Evolutionary conservation across 495 filamentous ascomycete species (phyloP).

Genomic region (Darksidea phi): DNA sequence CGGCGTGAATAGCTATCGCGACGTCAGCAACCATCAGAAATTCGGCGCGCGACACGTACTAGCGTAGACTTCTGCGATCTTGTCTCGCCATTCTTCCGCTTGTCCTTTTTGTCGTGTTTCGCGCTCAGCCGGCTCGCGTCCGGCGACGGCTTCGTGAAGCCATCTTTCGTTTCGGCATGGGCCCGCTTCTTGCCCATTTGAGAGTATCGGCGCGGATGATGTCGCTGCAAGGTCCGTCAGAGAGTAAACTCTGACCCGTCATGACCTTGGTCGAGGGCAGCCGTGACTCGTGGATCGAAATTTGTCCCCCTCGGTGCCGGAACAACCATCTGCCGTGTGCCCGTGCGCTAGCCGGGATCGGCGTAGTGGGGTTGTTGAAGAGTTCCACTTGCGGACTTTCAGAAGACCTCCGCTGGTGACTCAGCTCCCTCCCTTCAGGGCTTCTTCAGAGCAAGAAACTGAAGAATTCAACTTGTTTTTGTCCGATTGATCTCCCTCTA

Average conservation of each 20-base stretch:
- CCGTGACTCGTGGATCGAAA: constrained; percentile 3
- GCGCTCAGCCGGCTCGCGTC: constrained; percentile 23
- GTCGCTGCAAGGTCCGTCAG: constrained; percentile 28
- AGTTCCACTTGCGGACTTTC: not conserved
- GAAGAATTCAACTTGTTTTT: too few relatives aligned
- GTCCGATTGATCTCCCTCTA: too few relatives aligned
- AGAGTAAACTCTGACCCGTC: constrained; percentile 34
- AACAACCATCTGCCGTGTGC: constrained; percentile 3
- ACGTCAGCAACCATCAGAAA: constrained; percentile 10
- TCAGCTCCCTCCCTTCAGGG: too few relatives aligned
- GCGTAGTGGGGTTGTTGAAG: constrained; percentile 12
- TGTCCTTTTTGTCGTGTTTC: constrained; percentile 23
- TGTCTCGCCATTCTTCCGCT: constrained; percentile 24
- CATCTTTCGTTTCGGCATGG: constrained; percentile 37
- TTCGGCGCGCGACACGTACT: constrained; percentile 11
- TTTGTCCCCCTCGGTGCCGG: constrained; percentile 13
- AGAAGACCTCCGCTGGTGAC: not conserved
- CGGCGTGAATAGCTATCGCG: constrained; percentile 65
- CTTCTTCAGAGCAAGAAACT: too few relatives aligned
- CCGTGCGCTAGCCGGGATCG: constrained; percentile 1
- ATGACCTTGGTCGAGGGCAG: constrained; percentile 22
- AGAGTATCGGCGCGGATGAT: constrained; percentile 7
- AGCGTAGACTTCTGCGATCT: constrained; percentile 22
- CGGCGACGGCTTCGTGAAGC: constrained; percentile 28
- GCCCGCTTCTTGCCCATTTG: constrained; percentile 41